phyloP scores from a whole-genome alignment of 2,329 filamentous ascomycete genomes.

The Paracorniculantispora psalliotae region DNA sequence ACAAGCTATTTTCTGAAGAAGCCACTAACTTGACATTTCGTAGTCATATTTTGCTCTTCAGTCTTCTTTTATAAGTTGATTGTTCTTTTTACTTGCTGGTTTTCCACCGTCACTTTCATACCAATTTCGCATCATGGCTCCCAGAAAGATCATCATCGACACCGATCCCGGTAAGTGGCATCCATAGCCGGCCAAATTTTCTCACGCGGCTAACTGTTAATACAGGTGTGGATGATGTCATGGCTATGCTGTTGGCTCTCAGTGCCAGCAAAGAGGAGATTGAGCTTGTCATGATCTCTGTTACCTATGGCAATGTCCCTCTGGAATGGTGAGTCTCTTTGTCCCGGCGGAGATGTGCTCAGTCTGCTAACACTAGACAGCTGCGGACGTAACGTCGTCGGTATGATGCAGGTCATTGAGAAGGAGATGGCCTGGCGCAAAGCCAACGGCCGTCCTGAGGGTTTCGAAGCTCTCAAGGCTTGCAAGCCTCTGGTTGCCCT shows the following conservation, averaged over 20 bases:
- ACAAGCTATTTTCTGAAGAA: not conserved
- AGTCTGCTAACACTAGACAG: constrained; percentile 34
- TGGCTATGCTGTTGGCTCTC: constrained; percentile 83
- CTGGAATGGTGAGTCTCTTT: constrained; percentile 60
- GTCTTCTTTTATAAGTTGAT: not conserved
- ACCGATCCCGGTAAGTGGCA: constrained; percentile 70
- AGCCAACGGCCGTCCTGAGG: constrained; percentile 58
- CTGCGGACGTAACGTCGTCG: constrained; percentile 82
- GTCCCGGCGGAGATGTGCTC: not conserved
- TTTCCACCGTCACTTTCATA: not conserved
- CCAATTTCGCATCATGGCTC: constrained; percentile 46
- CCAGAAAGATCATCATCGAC: constrained; percentile 83
- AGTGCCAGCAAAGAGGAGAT: constrained; percentile 78
- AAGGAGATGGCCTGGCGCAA: constrained; percentile 83
- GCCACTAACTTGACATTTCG: not conserved
- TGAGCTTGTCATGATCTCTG: constrained; percentile 76
- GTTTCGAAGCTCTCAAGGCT: constrained; percentile 67
- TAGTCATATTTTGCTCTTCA: not conserved
- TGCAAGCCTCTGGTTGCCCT: constrained; percentile 81
- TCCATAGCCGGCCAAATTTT: not conserved
- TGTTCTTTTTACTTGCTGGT: not conserved
- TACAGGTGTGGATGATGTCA: constrained; percentile 79
- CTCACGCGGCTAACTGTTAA: constrained; percentile 12
- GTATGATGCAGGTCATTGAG: constrained; percentile 86
- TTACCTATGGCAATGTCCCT: constrained; percentile 92